Evolutionary conservation across 352 stramenopile species (phyloP), one percentile per base, ranked within the genome.

Genomic region (Phytophthora cactorum): DNA sequence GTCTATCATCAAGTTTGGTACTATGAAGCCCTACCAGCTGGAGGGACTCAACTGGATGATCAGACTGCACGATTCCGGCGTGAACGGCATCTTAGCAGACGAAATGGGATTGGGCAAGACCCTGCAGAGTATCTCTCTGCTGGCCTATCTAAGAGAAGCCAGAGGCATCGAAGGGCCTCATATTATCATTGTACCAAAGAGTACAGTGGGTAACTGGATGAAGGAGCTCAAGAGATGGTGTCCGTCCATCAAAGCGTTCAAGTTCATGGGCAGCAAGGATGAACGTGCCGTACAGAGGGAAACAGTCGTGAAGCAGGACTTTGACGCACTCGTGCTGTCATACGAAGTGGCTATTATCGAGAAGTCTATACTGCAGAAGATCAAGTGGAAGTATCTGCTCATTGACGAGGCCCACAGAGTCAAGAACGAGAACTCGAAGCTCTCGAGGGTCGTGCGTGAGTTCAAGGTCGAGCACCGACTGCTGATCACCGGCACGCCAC

Each of bases 181-280:
- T 75, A 91, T 99, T n/a, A 96, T 99, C 56, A 97, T 99, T 39
- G 97, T 98, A 7, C 98, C 98, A 2, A 97, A 99, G 53, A 98
- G 97, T 4, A 99, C 98, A 25, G 89, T 99, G 9, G 96, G 96
- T 41, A 99, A 99, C 77, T 99, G 98, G 98, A 97, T 99, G 93
- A 92, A 95, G 62, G 98, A 99, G 77, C 90, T 99, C 50, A 89
- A 98, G 81, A 92, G 97, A 59, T 99, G 97, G 97, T 93, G 97
- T 46, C 98, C 98, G 2, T 87, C 75, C 17, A 93, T 98, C 64
- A 88, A 90, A 12, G 95, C 97, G 5, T 85, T 98, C 60, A 95
- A 98, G 63, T 99, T 99, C 63, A 98, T 99, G 88, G 98, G 98
- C 44, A 86, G 80, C 38, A 97, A 97, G 64, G 86, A 98, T 5